Conservation (phyloP, 1,284 basidiomycete genomes). For the Microstroma glucosiphilum region DNA sequence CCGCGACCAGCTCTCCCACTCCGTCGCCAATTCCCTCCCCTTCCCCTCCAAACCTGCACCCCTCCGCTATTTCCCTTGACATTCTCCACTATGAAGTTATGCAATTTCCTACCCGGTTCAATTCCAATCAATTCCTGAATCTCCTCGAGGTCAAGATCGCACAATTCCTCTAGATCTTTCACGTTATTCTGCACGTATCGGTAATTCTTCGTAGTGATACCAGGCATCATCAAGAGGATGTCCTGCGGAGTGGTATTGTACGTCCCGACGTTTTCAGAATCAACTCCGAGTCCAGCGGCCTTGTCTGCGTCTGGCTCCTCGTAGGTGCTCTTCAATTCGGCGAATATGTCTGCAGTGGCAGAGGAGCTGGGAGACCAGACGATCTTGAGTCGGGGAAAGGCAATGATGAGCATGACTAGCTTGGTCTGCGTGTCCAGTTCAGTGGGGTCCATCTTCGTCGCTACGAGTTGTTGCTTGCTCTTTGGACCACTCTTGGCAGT, state of each 20-base stretch:
- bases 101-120: conserved; percentile 72
- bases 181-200: conserved; percentile 78
- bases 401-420: conserved; percentile 76
- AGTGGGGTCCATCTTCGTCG: conserved; percentile 28
- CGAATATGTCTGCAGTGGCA: conserved; percentile 84
- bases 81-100: conserved; percentile 58
- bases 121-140: conserved; percentile 61
- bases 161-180: conserved; percentile 68
- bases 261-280: conserved; percentile 14
- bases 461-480: conserved; percentile 4
- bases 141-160: conserved; percentile 48
- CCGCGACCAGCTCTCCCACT: conserved; percentile 56
- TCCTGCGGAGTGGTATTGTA: conserved; percentile 47
- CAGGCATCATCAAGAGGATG: conserved; percentile 55
- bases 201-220: conserved; percentile 76
- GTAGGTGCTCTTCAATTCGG: conserved; percentile 78
- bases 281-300: conserved; percentile 57
- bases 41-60: background rate
- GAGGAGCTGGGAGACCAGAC: conserved; percentile 97
- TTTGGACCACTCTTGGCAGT: background rate
- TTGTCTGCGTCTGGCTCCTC: conserved; percentile 80
- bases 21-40: conserved; percentile 54
- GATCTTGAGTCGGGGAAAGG: conserved; percentile 83
- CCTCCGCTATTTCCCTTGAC: background rate
- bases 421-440: conserved; percentile 69